These are phyloP conservation scores for Rosa persica DNA, from an alignment of 306 rosid genomes.

Conservation along the genomic window DNA sequence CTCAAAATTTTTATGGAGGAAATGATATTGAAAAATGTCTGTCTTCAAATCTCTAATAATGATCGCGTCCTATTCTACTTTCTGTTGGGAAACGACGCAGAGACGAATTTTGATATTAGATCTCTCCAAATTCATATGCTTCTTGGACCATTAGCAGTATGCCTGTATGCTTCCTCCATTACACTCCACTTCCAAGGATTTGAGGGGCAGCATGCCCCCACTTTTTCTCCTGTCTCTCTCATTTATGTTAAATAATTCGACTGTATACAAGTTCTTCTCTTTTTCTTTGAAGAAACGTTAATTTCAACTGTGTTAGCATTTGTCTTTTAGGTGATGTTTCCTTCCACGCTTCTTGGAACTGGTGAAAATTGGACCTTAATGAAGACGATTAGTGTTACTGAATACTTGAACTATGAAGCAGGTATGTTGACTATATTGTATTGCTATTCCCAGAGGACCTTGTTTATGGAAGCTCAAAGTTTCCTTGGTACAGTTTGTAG, in stretches of 20 bases:
- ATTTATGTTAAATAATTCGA: neutral
- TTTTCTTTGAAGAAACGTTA: neutral
- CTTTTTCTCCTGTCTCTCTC: neutral
- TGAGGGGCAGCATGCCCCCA: neutral
- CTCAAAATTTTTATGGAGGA: neutral
- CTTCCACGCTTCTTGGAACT: slow-evolving; percentile 89
- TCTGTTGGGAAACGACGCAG: neutral
- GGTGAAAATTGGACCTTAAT: slow-evolving; percentile 89
- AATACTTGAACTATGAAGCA: slow-evolving; percentile 91
- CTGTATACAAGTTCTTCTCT: neutral
- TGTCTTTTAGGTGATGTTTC: slow-evolving; percentile 84
- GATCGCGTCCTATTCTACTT: neutral
- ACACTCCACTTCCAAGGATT: neutral
- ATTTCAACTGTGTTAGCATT: neutral
- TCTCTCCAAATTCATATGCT: neutral
- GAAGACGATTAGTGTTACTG: slow-evolving; percentile 98
- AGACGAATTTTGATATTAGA: neutral
- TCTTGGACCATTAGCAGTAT: neutral
- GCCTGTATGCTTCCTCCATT: neutral
- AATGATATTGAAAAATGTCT: neutral
- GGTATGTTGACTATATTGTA: slow-evolving; percentile 37
- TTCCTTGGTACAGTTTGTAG: neutral
- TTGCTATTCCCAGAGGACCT: neutral
- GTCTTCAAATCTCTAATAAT: neutral
- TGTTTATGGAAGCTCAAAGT: neutral